Percentiles rank a stretch among this genome's conserved stretches.
Evolutionary conservation across 179 eudicot species (phyloP).

Genomic region (Beta lomatogona): DNA sequence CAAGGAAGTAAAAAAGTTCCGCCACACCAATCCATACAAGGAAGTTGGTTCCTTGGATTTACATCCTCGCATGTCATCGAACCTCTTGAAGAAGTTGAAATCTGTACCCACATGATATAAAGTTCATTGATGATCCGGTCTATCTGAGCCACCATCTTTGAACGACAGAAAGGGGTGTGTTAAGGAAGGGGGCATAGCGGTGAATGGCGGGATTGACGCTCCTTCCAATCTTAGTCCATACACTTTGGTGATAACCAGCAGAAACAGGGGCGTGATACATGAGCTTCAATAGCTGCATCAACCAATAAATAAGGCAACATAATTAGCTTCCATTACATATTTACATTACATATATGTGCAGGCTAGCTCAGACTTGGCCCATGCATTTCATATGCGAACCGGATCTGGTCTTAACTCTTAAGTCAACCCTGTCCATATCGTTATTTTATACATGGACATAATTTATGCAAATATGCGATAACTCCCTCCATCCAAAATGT

Average conservation of each 20-base stretch:
- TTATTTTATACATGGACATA: too few species aligned
- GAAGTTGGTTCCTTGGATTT: background rate
- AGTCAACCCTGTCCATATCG: background rate
- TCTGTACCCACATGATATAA: background rate
- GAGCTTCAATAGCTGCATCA: constrained; percentile 79
- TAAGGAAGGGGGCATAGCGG: constrained; percentile 79
- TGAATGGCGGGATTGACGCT: constrained; percentile 57
- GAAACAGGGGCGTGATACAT: constrained; percentile 95
- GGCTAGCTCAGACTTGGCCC: background rate
- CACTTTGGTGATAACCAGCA: constrained; percentile 86
- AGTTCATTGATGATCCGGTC: background rate
- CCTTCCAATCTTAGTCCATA: constrained; percentile 82
- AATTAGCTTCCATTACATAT: constrained; percentile 16
- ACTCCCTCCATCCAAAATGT: background rate
- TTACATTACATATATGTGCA: background rate
- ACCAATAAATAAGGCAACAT: constrained; percentile 1
- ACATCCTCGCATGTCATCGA: background rate
- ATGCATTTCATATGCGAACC: background rate
- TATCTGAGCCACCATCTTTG: constrained; percentile 97
- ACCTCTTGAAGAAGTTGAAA: background rate
- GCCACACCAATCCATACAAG: background rate
- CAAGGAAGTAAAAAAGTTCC: background rate
- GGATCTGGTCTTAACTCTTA: background rate
- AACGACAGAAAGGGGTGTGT: constrained; percentile 57
- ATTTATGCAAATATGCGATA: too few species aligned